phyloP scores from a whole-genome alignment of 1,139 yeast species.

The Spathaspora sp. region DNA sequence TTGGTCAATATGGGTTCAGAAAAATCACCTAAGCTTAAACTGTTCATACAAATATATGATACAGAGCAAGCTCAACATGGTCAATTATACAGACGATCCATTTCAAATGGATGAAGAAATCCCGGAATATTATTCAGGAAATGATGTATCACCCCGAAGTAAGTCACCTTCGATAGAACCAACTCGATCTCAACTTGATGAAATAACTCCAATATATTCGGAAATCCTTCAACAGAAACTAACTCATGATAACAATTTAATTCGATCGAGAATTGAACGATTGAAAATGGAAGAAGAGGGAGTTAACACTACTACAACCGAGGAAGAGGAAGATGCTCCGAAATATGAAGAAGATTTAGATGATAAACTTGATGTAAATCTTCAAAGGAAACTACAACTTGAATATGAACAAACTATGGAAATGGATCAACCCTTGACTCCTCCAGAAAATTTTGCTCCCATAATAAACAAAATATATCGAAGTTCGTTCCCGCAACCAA shows the following conservation, averaged over 20 bases:
- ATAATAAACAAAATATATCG: constrained; percentile 81
- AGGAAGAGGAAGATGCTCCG: constrained; percentile 19
- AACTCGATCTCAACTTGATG: constrained; percentile 6
- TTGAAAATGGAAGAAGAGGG: constrained; percentile 25
- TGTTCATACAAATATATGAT: neutral
- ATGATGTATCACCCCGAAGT: neutral
- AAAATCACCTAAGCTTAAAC: neutral
- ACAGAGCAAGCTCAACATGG: constrained; percentile 18
- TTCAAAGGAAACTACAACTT: constrained; percentile 22
- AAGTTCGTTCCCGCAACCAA: constrained; percentile 84
- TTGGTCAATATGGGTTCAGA: neutral
- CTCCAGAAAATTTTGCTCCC: constrained; percentile 93
- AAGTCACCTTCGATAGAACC: neutral
- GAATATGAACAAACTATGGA: constrained; percentile 16
- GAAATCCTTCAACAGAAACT: constrained; percentile 13
- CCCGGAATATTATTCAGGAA: constrained; percentile 3
- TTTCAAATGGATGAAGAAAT: constrained; percentile 50
- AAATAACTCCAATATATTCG: constrained; percentile 19
- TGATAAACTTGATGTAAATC: constrained; percentile 36
- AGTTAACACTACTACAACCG: constrained; percentile 25
- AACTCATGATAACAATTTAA: constrained; percentile 23
- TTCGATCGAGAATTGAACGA: constrained; percentile 36
- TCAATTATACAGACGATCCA: constrained; percentile 40
- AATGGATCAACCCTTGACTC: constrained; percentile 35
- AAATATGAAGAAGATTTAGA: constrained; percentile 45